Base-by-base conservation (phyloP, 2,329 filamentous ascomycete species). In the Ascochyta viciae-villosae region DNA sequence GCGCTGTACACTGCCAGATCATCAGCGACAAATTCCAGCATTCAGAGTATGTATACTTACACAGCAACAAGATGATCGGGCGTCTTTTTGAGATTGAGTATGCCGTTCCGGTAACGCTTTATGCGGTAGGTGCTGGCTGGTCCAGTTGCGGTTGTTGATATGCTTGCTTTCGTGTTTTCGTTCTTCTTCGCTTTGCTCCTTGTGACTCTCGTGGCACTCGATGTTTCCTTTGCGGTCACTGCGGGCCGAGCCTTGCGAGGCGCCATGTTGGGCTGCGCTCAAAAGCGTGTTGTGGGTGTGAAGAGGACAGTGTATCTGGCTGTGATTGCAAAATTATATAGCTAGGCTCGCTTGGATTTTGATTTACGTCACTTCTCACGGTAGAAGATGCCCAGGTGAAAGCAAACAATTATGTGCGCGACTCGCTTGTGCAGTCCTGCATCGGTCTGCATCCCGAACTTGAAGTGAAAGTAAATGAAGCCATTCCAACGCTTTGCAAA, bases 51-150 rank as follows among this genome's bases (percentile, higher is more conserved):
- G 8, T 3, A 41, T 9, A 41, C 50, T 37, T 13, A 47, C 50
- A 42, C 38, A 1, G 27, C 37, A 2, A 47, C n/a, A 5, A 53
- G 29, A 29, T 53, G 37, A 4, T n/a, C 3, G 13, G 50, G 43
- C 2, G 29, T 47, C 3, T 35, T 37, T 23, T 53, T 37, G 2
- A 53, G 43, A 23, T 53, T 47, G n/a, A 53, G 29, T 3, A 42
- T 16, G 2, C 37, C 31, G 12, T 53, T 53, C 7, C 8, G 26
- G 29, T 53, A 42, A 1, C 15, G 9, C 22, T 42, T 53, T 10
- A 42, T 6, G 1, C 27, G 41, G 16, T 33, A 23, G 41, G 41
- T 33, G 42, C 10, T 16, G 19, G 2, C 4, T 23, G 12, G 16
- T 26, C 3, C 24, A 16, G 34, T 31, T 3, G 8, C 15, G n/a